Evolutionary conservation across 1,284 basidiomycete genomes (phyloP).

Genomic region (Leccinum fallax): DNA sequence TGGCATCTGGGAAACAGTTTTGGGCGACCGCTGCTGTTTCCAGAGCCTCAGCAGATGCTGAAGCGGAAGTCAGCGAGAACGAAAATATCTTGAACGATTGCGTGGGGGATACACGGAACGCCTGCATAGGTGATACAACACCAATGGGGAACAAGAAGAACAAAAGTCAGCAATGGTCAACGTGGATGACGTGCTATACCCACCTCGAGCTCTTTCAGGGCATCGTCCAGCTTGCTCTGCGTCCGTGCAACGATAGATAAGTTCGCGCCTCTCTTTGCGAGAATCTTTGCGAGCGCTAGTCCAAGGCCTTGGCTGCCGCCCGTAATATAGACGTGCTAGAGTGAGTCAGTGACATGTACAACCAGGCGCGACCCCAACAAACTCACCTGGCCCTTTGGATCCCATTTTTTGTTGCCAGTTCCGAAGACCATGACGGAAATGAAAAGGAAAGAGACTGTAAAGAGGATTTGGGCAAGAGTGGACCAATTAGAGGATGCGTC

Average conservation of each 20-base stretch:
- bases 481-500: neutral
- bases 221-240: conserved; percentile 54
- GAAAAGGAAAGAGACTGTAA: conserved; percentile 17
- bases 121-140: conserved; percentile 20
- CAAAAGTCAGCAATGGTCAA: neutral
- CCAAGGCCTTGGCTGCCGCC: conserved; percentile 60
- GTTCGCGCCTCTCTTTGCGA: conserved; percentile 64
- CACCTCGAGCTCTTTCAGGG: conserved; percentile 58
- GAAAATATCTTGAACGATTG: conserved; percentile 57
- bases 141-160: neutral
- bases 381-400: conserved; percentile 33
- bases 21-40: conserved; percentile 48
- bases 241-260: conserved; percentile 74
- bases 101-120: conserved; percentile 40
- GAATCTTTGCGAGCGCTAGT: conserved; percentile 60
- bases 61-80: conserved; percentile 51
- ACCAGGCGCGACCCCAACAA: neutral
- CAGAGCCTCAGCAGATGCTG: conserved; percentile 51
- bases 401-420: conserved; percentile 33
- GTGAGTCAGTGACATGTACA: neutral
- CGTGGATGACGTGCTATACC: neutral
- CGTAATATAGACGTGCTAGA: conserved; percentile 35
- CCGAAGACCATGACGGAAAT: conserved; percentile 27
- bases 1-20: conserved; percentile 57
- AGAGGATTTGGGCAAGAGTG: neutral